phyloP scores from a whole-genome alignment of 306 rosid species.

The Chamaecrista fasciculata region DNA sequence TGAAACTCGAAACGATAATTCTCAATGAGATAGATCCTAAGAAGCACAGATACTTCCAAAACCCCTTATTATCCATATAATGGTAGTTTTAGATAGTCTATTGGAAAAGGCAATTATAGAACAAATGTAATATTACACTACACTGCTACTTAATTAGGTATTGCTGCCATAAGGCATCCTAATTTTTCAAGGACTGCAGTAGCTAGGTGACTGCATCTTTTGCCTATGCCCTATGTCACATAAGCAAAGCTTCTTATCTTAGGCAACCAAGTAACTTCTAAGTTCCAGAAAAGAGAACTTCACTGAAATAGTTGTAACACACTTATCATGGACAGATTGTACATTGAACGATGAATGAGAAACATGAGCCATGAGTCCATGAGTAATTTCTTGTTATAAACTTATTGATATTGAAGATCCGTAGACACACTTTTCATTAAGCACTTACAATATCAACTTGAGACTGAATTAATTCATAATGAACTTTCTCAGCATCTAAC shows the following conservation, averaged over 20 bases:
- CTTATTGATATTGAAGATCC: neutral
- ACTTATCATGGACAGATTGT: neutral
- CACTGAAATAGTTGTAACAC: neutral
- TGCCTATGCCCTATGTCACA: neutral
- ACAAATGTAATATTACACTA: too few species aligned
- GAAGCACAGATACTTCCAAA: conserved; percentile 12
- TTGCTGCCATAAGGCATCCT: too few species aligned
- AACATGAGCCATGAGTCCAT: neutral
- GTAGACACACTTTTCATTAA: conserved; percentile 1
- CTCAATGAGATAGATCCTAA: neutral
- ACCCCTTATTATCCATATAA: neutral
- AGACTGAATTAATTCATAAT: conserved; percentile 70
- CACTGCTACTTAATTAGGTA: too few species aligned
- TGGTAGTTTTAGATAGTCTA: neutral
- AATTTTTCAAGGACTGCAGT: neutral
- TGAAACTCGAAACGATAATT: neutral
- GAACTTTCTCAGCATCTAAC: conserved; percentile 72
- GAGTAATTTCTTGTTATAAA: neutral
- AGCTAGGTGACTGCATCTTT: neutral
- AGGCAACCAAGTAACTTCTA: neutral
- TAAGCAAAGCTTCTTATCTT: neutral
- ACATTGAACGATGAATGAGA: neutral
- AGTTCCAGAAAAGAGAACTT: neutral
- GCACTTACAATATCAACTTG: conserved; percentile 69
- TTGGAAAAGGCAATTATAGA: neutral